These are phyloP conservation scores for Podaxis sp. DNA, from an alignment of 768 basidiomycete species.

Conservation along the genomic window DNA sequence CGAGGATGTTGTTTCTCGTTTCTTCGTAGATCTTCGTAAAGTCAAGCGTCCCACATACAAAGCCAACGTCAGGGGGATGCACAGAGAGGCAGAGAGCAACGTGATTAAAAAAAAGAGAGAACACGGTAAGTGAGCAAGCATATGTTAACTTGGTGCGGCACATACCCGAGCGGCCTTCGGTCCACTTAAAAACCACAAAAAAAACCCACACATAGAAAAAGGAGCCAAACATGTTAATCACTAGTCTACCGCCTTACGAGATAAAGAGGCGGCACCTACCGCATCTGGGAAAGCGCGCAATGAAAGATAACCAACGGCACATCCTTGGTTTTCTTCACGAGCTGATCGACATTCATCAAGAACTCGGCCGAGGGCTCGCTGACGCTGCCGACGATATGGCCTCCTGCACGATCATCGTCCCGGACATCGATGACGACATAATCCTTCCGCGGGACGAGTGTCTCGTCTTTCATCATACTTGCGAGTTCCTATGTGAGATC, in stretches of 20 bases:
- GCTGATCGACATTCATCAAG: constrained; percentile 50
- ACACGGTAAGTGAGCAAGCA: neutral
- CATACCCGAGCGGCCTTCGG: constrained; percentile 76
- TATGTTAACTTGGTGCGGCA: neutral
- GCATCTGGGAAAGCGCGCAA: constrained; percentile 72
- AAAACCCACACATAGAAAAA: constrained; percentile 12
- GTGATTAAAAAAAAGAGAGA: neutral
- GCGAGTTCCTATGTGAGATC: constrained; percentile 61
- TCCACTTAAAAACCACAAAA: constrained; percentile 44
- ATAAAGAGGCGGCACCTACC: constrained; percentile 48
- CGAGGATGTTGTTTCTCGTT: constrained; percentile 49
- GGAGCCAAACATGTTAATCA: neutral
- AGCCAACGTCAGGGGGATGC: too few relatives aligned
- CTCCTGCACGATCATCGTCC: constrained; percentile 78
- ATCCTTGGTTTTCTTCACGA: constrained; percentile 61
- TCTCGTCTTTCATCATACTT: constrained; percentile 61
- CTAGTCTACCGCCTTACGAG: neutral
- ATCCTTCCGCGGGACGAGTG: constrained; percentile 57
- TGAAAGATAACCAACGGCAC: constrained; percentile 74
- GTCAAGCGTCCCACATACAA: constrained; percentile 11
- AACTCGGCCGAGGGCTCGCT: constrained; percentile 67
- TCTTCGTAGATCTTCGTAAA: constrained; percentile 62
- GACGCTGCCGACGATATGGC: constrained; percentile 68
- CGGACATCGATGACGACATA: constrained; percentile 82
- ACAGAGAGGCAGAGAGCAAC: too few relatives aligned